A percentile compares a stretch with the other conserved stretches of the same genome.
Evolutionary conservation across 148 eudicot genomes (phyloP).

Genomic region (Rhododendron mucronatum): DNA sequence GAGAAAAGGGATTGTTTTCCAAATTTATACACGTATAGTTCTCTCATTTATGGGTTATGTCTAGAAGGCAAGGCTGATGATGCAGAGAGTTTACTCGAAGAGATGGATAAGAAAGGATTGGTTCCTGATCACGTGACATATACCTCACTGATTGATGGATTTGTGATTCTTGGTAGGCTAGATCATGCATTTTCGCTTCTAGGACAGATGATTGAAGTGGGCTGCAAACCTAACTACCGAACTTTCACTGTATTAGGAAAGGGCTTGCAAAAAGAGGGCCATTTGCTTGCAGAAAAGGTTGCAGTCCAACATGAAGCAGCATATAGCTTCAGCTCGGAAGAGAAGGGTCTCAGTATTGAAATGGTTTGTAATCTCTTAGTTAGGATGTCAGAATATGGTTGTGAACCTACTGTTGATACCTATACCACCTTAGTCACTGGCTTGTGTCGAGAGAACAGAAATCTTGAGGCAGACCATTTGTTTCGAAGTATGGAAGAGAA

Average conservation of each 20-base stretch:
- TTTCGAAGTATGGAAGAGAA: conserved; percentile 52
- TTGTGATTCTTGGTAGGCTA: conserved; percentile 46
- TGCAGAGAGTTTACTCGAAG: conserved; percentile 54
- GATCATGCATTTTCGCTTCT: conserved; percentile 61
- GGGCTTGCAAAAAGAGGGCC: conserved; percentile 50
- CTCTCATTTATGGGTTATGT: conserved; percentile 63
- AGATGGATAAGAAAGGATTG: conserved; percentile 50
- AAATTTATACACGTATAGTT: conserved; percentile 55
- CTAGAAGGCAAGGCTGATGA: conserved; percentile 50
- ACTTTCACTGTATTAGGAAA: conserved; percentile 47
- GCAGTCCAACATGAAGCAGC: conserved; percentile 41
- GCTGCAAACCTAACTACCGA: conserved; percentile 53
- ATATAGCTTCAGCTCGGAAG: conserved; percentile 22
- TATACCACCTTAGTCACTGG: conserved; percentile 46
- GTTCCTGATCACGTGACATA: conserved; percentile 61
- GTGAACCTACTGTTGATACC: conserved; percentile 50
- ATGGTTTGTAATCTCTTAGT: conserved; percentile 31
- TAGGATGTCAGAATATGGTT: conserved; percentile 52
- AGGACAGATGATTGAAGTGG: conserved; percentile 38
- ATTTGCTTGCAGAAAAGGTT: conserved; percentile 32
- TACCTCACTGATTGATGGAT: conserved; percentile 66
- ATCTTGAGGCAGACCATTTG: conserved; percentile 50
- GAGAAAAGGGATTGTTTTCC: conserved; percentile 46
- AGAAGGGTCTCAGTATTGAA: conserved; percentile 26
- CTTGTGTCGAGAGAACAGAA: conserved; percentile 49